These are phyloP conservation scores for Amaranthus tricolor DNA, from an alignment of 179 eudicot species.

Conservation along the genomic window DNA sequence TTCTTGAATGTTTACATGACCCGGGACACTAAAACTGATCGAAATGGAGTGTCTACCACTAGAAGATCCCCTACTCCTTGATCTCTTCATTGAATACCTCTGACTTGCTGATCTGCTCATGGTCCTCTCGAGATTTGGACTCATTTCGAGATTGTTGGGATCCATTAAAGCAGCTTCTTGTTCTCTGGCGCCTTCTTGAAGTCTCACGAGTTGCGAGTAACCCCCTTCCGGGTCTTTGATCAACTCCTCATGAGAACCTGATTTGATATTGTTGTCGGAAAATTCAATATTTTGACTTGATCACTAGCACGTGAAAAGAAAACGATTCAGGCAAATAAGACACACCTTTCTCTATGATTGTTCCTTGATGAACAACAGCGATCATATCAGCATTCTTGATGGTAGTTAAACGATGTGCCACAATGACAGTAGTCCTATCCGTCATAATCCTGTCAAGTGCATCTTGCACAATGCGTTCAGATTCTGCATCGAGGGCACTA, in stretches of 20 bases:
- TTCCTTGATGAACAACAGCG: slow-evolving; percentile 76
- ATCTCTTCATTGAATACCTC: slow-evolving; percentile 42
- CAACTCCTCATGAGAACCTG: slow-evolving; percentile 71
- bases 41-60: slow-evolving; percentile 48
- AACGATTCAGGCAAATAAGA: background rate
- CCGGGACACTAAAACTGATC: slow-evolving; percentile 33
- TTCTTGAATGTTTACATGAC: slow-evolving; percentile 36
- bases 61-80: slow-evolving; percentile 50
- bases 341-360: slow-evolving; percentile 70
- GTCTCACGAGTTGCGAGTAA: slow-evolving; percentile 62
- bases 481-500: slow-evolving; percentile 86
- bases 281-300: background rate
- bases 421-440: slow-evolving; percentile 72
- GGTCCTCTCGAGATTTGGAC: slow-evolving; percentile 27
- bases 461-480: slow-evolving; percentile 77
- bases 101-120: slow-evolving; percentile 49
- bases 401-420: slow-evolving; percentile 85
- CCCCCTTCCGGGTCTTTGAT: slow-evolving; percentile 64
- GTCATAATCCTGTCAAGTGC: slow-evolving; percentile 78
- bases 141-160: slow-evolving; percentile 10
- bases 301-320: background rate
- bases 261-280: background rate
- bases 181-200: slow-evolving; percentile 52
- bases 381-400: slow-evolving; percentile 75
- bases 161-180: slow-evolving; percentile 32